These are phyloP conservation scores for Lippia alba DNA, from an alignment of 305 asterid genomes.

Conservation along the genomic window DNA sequence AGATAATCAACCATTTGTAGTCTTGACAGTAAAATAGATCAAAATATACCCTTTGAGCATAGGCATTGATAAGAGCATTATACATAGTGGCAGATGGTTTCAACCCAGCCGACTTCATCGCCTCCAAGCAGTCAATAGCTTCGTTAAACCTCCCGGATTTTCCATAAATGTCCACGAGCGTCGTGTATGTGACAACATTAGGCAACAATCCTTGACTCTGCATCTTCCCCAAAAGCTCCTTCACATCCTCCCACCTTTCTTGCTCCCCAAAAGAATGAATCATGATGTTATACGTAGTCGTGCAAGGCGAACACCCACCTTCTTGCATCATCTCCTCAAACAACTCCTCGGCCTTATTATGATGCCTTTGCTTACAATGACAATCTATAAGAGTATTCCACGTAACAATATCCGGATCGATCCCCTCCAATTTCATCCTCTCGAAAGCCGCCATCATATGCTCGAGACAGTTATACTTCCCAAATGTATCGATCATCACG, in stretches of 20 bases:
- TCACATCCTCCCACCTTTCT: constrained; percentile 90
- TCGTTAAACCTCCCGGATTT: constrained; percentile 81
- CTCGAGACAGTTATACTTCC: constrained; percentile 84
- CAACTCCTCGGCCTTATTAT: constrained; percentile 65
- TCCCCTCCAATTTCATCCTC: constrained; percentile 84
- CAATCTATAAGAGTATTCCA: constrained; percentile 97
- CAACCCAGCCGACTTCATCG: constrained; percentile 87
- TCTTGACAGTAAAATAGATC: neutral
- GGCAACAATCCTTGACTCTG: constrained; percentile 79
- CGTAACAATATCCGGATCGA: constrained; percentile 82
- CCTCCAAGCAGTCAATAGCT: constrained; percentile 93
- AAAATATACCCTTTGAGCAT: constrained; percentile 84
- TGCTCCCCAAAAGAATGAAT: constrained; percentile 79
- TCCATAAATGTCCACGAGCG: constrained; percentile 86
- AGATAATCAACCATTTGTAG: too few relatives aligned
- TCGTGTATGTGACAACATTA: constrained; percentile 88
- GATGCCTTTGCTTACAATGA: constrained; percentile 81
- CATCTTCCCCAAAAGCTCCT: constrained; percentile 73
- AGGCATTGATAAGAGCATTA: constrained; percentile 94
- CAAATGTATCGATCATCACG: constrained; percentile 92
- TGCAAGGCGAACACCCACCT: constrained; percentile 74
- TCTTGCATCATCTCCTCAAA: constrained; percentile 84
- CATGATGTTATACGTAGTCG: constrained; percentile 90
- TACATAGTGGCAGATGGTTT: constrained; percentile 92
- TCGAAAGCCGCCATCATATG: constrained; percentile 84